Base-by-base conservation (phyloP, 805 yeast species). In the Pichia californica region DNA sequence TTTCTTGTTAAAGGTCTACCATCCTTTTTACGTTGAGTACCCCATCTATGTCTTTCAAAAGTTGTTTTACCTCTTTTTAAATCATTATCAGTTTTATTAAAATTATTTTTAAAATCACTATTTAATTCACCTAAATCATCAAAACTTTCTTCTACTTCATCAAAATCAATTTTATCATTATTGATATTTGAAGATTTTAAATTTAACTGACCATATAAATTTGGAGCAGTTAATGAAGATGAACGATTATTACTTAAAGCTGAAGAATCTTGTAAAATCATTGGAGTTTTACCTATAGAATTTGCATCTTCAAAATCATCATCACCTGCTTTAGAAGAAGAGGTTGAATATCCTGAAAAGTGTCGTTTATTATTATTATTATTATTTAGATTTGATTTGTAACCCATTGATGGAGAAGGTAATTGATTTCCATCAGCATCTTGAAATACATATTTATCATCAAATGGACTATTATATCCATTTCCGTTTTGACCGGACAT, bases 21-120 rank as follows among this genome's bases (percentile, higher is more conserved):
- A 48, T 77, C 73, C 46, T 77, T 77, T 55, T 79, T 76, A 52
- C 95, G 73, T 51, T 83, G 87, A 4, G 97, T 89, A 46, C 96
- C 96, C 95, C 95, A 87, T 64, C 96, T 73, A 52, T 81, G 76
- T 55, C 94, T 73, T 52, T 82, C 79, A 78, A 84, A 83, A 4
- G 72, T 66, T 0, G 83, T 69, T 14, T 67, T 72, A 23, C 44
- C 43, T 13, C 49, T 44, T 36, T 44, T 26, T 3, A 36, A 13
- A 10, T 27, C 28, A 31, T 37, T 46, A 10, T 38, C 43, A 15
- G 48, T 44, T 13, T 18, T n/a, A 9, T 15, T 15, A 19, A 13
- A 13, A 36, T 33, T 25, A 11, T 19, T 18, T 10, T 14, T 20
- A 19, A 21, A 14, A 13, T 20, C 19, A 20, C 14, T 31, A 13